Evolutionary conservation across 495 filamentous ascomycete species (phyloP).

Genomic region (Chlorociboria aeruginascens): DNA sequence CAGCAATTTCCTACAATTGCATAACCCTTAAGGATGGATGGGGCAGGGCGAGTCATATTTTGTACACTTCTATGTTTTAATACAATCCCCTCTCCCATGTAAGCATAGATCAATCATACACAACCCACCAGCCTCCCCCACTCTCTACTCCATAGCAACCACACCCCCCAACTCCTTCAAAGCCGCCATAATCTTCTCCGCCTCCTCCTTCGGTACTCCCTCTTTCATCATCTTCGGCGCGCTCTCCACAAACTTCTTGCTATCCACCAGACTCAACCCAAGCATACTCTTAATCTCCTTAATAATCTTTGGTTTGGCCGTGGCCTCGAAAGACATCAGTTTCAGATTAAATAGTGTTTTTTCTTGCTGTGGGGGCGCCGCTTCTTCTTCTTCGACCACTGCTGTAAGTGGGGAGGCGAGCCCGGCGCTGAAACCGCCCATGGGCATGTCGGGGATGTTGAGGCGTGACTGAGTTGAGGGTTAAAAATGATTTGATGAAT

Average conservation of each 20-base stretch:
- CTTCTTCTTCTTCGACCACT: conserved; percentile 61
- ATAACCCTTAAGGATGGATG: background rate
- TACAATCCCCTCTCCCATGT: conserved; percentile 4
- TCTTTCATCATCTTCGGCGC: conserved; percentile 98
- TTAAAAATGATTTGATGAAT: background rate
- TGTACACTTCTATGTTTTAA: conserved; percentile 19
- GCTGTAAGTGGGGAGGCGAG: conserved; percentile 48
- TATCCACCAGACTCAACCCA: conserved; percentile 91
- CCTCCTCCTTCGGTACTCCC: conserved; percentile 93
- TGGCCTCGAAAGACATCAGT: conserved; percentile 76
- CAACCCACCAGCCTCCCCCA: background rate
- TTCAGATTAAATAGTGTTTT: conserved; percentile 98
- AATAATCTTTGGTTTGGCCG: conserved; percentile 93
- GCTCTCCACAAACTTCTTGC: conserved; percentile 99
- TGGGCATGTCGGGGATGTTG: conserved; percentile 95
- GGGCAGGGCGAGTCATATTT: conserved; percentile 14
- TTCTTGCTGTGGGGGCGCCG: conserved; percentile 74
- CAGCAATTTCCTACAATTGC: too few relatives aligned
- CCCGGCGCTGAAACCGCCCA: conserved; percentile 68
- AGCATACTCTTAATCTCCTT: conserved; percentile 98
- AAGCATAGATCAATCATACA: background rate
- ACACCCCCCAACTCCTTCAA: conserved; percentile 87
- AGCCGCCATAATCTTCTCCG: conserved; percentile 91
- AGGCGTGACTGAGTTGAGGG: conserved; percentile 60
- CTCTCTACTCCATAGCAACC: conserved; percentile 58